Percentiles rank a stretch among this genome's conserved stretches.
Evolutionary conservation across 2,329 filamentous ascomycete genomes (phyloP).

Genomic region (Mariannaea elegans): DNA sequence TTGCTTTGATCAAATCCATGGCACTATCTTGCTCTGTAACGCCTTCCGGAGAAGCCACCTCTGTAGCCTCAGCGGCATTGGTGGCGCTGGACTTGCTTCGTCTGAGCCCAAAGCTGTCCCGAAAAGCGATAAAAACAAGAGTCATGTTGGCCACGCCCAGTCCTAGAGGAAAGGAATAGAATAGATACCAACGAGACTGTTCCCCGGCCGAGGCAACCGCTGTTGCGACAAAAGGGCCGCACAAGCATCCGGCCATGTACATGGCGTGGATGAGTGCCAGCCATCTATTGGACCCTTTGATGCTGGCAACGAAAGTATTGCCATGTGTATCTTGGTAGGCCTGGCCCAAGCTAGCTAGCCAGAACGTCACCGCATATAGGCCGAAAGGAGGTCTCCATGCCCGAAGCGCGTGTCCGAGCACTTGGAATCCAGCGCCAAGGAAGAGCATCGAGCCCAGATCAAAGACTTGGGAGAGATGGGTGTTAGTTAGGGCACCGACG

Average conservation of each 20-base stretch:
- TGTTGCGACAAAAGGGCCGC: slow-evolving; percentile 64
- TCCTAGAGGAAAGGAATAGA: slow-evolving; percentile 64
- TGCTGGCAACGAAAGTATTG: slow-evolving; percentile 67
- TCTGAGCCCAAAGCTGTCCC: slow-evolving; percentile 53
- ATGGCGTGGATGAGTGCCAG: slow-evolving; percentile 71
- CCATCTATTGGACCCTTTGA: slow-evolving; percentile 64
- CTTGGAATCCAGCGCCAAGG: slow-evolving; percentile 64
- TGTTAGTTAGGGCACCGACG: slow-evolving; percentile 64
- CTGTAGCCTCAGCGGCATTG: neutral
- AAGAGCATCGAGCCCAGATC: slow-evolving; percentile 65
- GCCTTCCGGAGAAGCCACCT: neutral
- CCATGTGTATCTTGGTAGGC: slow-evolving; percentile 71
- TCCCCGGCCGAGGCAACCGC: slow-evolving; percentile 54
- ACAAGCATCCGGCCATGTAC: slow-evolving; percentile 65
- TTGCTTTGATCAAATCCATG: slow-evolving; percentile 53
- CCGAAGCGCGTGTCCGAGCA: slow-evolving; percentile 62
- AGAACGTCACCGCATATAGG: slow-evolving; percentile 66
- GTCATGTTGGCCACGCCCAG: slow-evolving; percentile 60
- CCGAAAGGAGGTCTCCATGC: slow-evolving; percentile 66
- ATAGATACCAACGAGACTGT: slow-evolving; percentile 59
- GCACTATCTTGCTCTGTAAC: slow-evolving; percentile 45
- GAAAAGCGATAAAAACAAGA: slow-evolving; percentile 58
- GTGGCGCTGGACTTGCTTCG: slow-evolving; percentile 20
- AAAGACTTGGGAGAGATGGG: slow-evolving; percentile 60
- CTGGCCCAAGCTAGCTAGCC: slow-evolving; percentile 65